Evolutionary conservation across 805 yeast species (phyloP), one percentile per base, ranked within the genome.

Genomic region (Suhomyces pyralidae): DNA sequence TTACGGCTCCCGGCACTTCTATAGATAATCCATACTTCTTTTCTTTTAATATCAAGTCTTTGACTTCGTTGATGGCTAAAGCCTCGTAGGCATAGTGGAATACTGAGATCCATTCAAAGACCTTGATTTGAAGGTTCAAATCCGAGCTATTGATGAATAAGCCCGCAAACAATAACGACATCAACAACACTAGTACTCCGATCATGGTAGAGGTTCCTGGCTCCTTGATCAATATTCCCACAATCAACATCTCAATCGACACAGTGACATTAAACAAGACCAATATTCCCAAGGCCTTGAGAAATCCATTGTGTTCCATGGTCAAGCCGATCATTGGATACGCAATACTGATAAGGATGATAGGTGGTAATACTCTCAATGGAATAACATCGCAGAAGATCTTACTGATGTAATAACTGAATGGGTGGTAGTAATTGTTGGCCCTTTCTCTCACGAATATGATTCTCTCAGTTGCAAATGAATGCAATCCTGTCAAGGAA

Each of bases 21-120:
- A 94, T 93, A 45, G 92, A 88, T 43, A 94, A 78, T 0, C 99
- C 99, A 63, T 86, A 93, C 70, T 94, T 94, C 65, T 83, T 85
- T 66, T 94, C 99, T 57, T 82, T 83, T 61, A 94, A 77, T 12
- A 90, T 84, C 65, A 94, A 78, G 34, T 90, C 88, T 62, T 86
- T 88, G 8, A 93, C 98, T 66, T 94, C 99, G 68, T 94, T 94
- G 51, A 94, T 92, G 3, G 91, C 79, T 58, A 94, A 74, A 0
- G 97, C 90, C 66, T 94, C 99, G 66, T 93, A 94, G 0, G 97
- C 97, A 64, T 91, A 94, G 68, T 94, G 98, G 79, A 93, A 94
- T 50, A 93, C 82, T 1, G 97, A 91, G 22, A 92, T 67, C 74
- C 87, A 88, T 69, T 91, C 91, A 58, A 92, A 75, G 81, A 89